A percentile compares a stretch with the other conserved stretches of the same genome.
phyloP scores from a whole-genome alignment of 371 early-diverging fungal species.

The Syncephalis fuscata region DNA sequence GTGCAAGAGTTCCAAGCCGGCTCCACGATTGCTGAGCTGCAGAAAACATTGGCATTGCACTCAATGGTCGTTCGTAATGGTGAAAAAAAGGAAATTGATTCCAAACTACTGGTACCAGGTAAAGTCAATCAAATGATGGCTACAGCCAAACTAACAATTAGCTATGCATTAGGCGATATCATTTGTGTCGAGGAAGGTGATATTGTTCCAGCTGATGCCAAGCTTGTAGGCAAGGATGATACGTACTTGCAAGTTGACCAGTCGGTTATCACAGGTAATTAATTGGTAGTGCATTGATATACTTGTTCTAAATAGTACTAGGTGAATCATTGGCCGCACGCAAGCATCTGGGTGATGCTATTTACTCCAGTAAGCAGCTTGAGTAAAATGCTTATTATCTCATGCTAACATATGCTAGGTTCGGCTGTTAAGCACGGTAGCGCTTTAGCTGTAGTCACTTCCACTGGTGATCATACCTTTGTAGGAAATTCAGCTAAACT shows the following conservation, averaged over 20 bases:
- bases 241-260: conserved; percentile 81
- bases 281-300: not conserved
- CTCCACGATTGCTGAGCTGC: conserved; percentile 75
- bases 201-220: conserved; percentile 83
- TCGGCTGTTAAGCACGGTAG: conserved; percentile 75
- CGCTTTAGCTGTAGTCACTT: conserved; percentile 65
- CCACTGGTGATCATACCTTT: conserved; percentile 78
- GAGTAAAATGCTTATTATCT: too few relatives aligned
- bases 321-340: conserved; percentile 69
- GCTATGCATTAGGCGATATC: conserved; percentile 39
- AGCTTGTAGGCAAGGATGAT: conserved; percentile 56
- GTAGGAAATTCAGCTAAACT: conserved; percentile 86
- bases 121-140: conserved; percentile 10
- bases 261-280: conserved; percentile 69
- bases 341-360: conserved; percentile 59
- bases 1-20: conserved; percentile 82
- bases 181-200: conserved; percentile 81
- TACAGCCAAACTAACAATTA: not conserved
- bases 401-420: too few relatives aligned
- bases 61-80: conserved; percentile 63
- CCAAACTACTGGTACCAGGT: conserved; percentile 61
- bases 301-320: not conserved
- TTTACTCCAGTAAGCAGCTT: conserved; percentile 31
- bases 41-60: conserved; percentile 73
- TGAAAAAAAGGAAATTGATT: conserved; percentile 53